Evolutionary conservation across 2,329 filamentous ascomycete genomes (phyloP).

Genomic region (Ploettnerulaceae sp.): DNA sequence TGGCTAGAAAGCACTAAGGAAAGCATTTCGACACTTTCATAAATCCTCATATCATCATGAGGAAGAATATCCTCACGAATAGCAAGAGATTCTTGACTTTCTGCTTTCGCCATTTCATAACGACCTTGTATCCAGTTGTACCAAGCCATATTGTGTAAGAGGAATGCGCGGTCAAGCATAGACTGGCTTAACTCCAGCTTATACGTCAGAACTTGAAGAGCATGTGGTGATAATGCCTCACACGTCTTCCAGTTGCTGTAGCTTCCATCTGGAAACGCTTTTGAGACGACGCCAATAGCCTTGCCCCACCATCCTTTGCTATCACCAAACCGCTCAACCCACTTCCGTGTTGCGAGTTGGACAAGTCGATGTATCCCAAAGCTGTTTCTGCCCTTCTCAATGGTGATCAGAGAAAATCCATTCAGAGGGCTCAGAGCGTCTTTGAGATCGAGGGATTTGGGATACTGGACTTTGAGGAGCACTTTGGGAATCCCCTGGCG

Average conservation of each 20-base stretch:
- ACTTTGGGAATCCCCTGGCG: constrained; percentile 23
- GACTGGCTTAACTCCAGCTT: constrained; percentile 14
- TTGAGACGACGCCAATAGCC: constrained; percentile 19
- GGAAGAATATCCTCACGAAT: not conserved
- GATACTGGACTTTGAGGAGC: constrained; percentile 10
- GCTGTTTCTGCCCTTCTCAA: constrained; percentile 12
- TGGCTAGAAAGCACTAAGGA: constrained; percentile 1
- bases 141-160: not conserved
- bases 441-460: constrained; percentile 26
- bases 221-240: constrained; percentile 33
- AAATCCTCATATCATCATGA: not conserved
- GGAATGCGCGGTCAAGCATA: not conserved
- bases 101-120: not conserved
- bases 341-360: constrained; percentile 22
- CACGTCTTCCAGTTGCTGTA: constrained; percentile 35
- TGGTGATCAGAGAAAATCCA: constrained; percentile 37
- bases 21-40: not conserved
- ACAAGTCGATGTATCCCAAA: constrained; percentile 24
- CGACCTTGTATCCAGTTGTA: not conserved
- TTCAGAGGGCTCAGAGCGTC: constrained; percentile 35
- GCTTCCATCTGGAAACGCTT: constrained; percentile 20
- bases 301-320: constrained; percentile 16
- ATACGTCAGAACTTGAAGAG: constrained; percentile 12
- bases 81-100: not conserved
- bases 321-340: constrained; percentile 20